Percentiles rank a stretch among this genome's conserved stretches.
These are phyloP conservation scores for Scytalidium lignicola DNA, from an alignment of 2,329 filamentous ascomycete genomes.

Conservation along the genomic window DNA sequence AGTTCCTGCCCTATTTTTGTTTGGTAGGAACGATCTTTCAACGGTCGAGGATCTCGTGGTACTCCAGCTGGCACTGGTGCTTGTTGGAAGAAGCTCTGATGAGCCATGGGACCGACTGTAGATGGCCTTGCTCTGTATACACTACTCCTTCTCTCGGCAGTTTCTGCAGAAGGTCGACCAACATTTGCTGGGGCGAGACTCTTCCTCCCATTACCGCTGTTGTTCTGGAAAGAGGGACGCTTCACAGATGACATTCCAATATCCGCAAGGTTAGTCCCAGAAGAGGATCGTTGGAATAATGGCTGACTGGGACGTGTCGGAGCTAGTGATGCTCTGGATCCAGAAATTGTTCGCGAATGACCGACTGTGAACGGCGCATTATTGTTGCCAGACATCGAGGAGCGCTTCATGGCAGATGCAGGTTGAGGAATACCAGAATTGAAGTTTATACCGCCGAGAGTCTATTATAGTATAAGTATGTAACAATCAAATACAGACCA, in stretches of 20 bases:
- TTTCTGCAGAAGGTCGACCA: constrained; percentile 31
- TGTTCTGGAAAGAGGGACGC: constrained; percentile 72
- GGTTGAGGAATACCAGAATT: constrained; percentile 87
- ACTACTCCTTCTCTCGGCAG: constrained; percentile 69
- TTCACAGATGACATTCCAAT: constrained; percentile 78
- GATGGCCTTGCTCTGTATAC: constrained; percentile 71
- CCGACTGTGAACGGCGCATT: constrained; percentile 60
- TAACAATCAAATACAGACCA: neutral
- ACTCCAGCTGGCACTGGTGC: constrained; percentile 76
- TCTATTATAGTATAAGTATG: constrained; percentile 46
- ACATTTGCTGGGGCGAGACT: constrained; percentile 40
- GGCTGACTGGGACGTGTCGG: constrained; percentile 79
- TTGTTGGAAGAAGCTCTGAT: constrained; percentile 94
- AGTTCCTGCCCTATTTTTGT: constrained; percentile 81
- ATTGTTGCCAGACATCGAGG: constrained; percentile 65
- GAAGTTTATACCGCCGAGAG: constrained; percentile 76
- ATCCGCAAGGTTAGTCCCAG: constrained; percentile 74
- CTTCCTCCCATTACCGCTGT: constrained; percentile 50
- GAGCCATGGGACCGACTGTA: constrained; percentile 58
- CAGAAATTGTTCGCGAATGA: constrained; percentile 78
- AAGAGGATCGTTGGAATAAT: constrained; percentile 79
- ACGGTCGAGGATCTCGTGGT: constrained; percentile 77
- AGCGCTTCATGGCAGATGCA: constrained; percentile 88
- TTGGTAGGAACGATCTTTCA: constrained; percentile 77
- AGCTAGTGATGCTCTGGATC: constrained; percentile 79